Percentiles rank a stretch among this genome's conserved stretches.
phyloP scores from a whole-genome alignment of 1,284 basidiomycete genomes.

The Bothia castanella region DNA sequence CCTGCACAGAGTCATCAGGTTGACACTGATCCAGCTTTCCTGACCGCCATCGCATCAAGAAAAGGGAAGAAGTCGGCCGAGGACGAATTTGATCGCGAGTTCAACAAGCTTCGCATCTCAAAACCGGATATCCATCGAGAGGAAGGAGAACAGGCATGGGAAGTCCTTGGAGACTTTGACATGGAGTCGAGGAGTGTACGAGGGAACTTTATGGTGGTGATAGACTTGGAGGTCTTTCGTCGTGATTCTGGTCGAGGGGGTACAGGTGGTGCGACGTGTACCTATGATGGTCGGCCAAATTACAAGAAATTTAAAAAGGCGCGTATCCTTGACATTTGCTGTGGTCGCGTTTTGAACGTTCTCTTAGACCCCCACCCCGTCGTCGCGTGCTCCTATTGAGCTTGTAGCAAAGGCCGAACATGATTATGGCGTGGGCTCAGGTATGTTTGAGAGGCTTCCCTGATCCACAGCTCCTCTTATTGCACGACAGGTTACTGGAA shows the following conservation, averaged over 20 bases:
- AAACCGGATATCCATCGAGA: conserved; percentile 54
- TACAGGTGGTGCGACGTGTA: conserved; percentile 23
- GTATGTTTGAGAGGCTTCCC: conserved; percentile 34
- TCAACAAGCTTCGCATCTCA: conserved; percentile 76
- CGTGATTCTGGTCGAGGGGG: conserved; percentile 11
- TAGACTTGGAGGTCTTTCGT: conserved; percentile 61
- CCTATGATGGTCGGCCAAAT: conserved; percentile 63
- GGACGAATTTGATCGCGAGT: conserved; percentile 79
- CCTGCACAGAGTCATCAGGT: conserved; percentile 13
- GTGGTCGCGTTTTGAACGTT: not conserved
- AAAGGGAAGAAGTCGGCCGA: conserved; percentile 67
- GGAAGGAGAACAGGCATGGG: conserved; percentile 53
- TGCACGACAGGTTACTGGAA: conserved; percentile 51
- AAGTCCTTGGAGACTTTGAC: conserved; percentile 69
- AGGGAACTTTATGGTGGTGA: conserved; percentile 84
- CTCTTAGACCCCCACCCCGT: conserved; percentile 33
- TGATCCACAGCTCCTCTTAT: not conserved
- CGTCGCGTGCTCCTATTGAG: conserved; percentile 42
- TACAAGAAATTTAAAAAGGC: conserved; percentile 90
- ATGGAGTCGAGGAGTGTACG: conserved; percentile 54
- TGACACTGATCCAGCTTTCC: conserved; percentile 64
- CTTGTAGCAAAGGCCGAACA: conserved; percentile 50
- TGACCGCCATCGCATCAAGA: conserved; percentile 69
- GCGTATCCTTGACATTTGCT: conserved; percentile 14
- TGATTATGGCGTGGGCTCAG: conserved; percentile 53